Evolutionary conservation across 2,329 filamentous ascomycete genomes (phyloP), one percentile per base, ranked within the genome.

Genomic region (Ceratocystiopsis brevicomis): DNA sequence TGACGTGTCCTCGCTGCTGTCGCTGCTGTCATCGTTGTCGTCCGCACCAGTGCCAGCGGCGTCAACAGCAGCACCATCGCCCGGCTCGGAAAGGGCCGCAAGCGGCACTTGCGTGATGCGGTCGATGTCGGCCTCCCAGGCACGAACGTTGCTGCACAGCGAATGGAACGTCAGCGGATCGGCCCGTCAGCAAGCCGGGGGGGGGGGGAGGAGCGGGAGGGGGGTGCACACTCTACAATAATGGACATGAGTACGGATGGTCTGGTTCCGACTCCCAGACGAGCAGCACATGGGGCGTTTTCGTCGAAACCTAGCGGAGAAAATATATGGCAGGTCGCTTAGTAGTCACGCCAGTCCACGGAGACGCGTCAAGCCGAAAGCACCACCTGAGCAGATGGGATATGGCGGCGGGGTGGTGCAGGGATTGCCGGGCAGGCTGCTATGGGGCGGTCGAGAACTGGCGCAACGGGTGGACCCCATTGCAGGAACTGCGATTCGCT

Each of bases 51-150:
- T 11, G 12, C 4, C 33, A 11, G 49, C 47, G 49, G 51, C 38
- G 35, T 40, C 39, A 16, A 42, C 44, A 19, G 35, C 17, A n/a
- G 32, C 44, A 19, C 41, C 45, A 14, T 15, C 14, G 14, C 32
- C 44, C 17, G 41, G 4, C 33, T 39, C 46, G 6, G 45, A 44
- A 3, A 39, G 44, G 13, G 39, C 39, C 17, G 61, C 62, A 34
- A 58, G 58, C 44, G 60, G 63, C 50, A 55, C 60, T 45, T 72
- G 62, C 19, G 69, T 68, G 46, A 80, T 68, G 47, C 73, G 70
- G 56, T 81, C 76, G 46, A 81, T 68, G 55, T 78, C 74, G 51
- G 70, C 49, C 46, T 52, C 50, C 50, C 50, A 51, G 39, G 47
- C 46, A 33, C 51, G 52, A 19, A 53, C 50, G 45, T 48, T 47